Evolutionary conservation across 352 stramenopile genomes (phyloP), one percentile per base, ranked within the genome.

Genomic region (Albugo candida): DNA sequence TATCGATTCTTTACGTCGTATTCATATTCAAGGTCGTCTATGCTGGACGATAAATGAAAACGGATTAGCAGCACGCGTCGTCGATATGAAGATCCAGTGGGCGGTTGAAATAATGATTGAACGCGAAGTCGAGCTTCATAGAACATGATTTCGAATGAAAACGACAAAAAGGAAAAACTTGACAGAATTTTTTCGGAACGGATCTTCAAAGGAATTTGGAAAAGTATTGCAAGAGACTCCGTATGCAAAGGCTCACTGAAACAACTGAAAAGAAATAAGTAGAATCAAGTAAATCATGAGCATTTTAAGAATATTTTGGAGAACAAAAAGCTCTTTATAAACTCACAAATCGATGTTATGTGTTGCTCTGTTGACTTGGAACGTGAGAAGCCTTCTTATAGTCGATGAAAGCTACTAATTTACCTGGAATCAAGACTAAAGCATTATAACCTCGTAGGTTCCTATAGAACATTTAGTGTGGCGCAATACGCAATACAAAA

Each of bases 221-320:
- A 37, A 60, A 24, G 44, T 60, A 47, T 77, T 64, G 68, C 53
- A 67, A 50, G 31, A 58, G 41, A 81, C 68, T 18, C 52, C 61
- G 13, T 77, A 77, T 49, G 68, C 58, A 5, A 47, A 54, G 31
- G 74, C 64, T 8, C 65, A 82, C n/a, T n/a, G n/a, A n/a, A n/a
- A n/a, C n/a, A n/a, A n/a, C n/a, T n/a, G n/a, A n/a, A n/a, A n/a
- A n/a, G n/a, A n/a, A n/a, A n/a, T n/a, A n/a, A n/a, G n/a, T n/a
- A n/a, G n/a, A n/a, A n/a, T n/a, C n/a, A n/a, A n/a, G n/a, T n/a
- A n/a, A n/a, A n/a, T n/a, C n/a, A n/a, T n/a, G n/a, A n/a, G n/a
- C n/a, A n/a, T n/a, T n/a, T n/a, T n/a, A n/a, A n/a, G n/a, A n/a
- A n/a, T n/a, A n/a, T n/a, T n/a, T n/a, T n/a, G n/a, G n/a, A n/a